Base-by-base conservation (phyloP, 2,329 filamentous ascomycete species). In the Arthrobotrys sphaeroides region DNA sequence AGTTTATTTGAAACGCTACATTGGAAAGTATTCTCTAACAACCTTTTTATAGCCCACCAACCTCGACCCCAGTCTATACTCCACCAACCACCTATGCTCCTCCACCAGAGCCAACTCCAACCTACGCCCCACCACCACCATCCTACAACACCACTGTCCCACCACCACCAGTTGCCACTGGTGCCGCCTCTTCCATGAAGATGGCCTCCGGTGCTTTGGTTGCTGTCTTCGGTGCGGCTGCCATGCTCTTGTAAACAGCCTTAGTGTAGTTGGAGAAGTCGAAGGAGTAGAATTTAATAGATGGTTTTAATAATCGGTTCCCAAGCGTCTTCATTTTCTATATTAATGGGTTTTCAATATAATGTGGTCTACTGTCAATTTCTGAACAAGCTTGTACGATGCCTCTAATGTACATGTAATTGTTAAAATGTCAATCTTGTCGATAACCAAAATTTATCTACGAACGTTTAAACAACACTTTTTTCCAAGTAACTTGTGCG, bases 131-230 rank as follows among this genome's bases (percentile, higher is more conserved):
- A 59, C 72, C 72, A 57, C 72, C 72, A 57, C 72, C 72, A 75
- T 43, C 22, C 43, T 69, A 69, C 64, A 75, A 69, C 72, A 65
- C 64, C 64, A 75, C 64, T 22, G 72, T 69, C 57, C 72, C 72
- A 59, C 49, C 57, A 18, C 64, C 64, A 65, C 64, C 64, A 64
- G 47, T 55, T 36, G 43, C 43, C 16, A 75, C 72, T 60, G 72
- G 72, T 69, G 72, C 72, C 47, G 72, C 72, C n/a, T 69, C 64
- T 33, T 69, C 72, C 40, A 75, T 75, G 72, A 75, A 75, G 72
- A 75, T 75, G 72, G 72, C 72, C 31, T 75, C 72, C 20, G 72
- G 72, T 69, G 72, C 72, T 24, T 53, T 75, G 57, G 72, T 75
- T 51, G 72, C 72, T 57, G 72, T 75, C 64, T 69, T 75, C 72